phyloP scores from a whole-genome alignment of 1,284 basidiomycete species.

The Tilletiaria anomala region DNA sequence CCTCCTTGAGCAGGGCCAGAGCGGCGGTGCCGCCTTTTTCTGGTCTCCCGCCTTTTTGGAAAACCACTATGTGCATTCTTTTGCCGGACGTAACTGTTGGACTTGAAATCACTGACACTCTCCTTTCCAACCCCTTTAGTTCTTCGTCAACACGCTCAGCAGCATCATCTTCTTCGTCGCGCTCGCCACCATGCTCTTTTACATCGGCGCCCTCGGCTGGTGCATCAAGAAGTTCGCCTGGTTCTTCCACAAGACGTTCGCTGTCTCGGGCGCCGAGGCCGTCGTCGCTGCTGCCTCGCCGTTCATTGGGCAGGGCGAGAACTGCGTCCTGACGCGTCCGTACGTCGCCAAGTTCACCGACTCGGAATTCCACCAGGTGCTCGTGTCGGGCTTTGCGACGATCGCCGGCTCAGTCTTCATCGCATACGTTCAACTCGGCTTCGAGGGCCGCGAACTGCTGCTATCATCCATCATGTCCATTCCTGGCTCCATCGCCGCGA shows the following conservation, averaged over 20 bases:
- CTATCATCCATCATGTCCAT: slow-evolving; percentile 89
- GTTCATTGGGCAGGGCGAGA: slow-evolving; percentile 49
- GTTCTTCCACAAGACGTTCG: slow-evolving; percentile 78
- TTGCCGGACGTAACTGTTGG: too few species aligned
- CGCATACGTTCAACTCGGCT: slow-evolving; percentile 68
- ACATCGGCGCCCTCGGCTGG: slow-evolving; percentile 32
- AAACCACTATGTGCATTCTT: background rate
- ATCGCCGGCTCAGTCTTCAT: slow-evolving; percentile 76
- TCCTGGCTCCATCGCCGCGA: slow-evolving; percentile 78
- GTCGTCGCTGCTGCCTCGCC: slow-evolving; percentile 80
- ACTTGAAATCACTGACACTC: too few species aligned
- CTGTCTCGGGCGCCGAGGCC: slow-evolving; percentile 60
- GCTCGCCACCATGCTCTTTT: slow-evolving; percentile 51
- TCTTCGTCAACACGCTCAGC: slow-evolving; percentile 41
- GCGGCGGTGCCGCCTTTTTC: slow-evolving; percentile 32
- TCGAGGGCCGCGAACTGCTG: slow-evolving; percentile 62
- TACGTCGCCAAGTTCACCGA: slow-evolving; percentile 77
- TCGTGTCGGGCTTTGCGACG: slow-evolving; percentile 70
- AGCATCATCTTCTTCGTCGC: slow-evolving; percentile 53
- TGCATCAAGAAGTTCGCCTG: slow-evolving; percentile 50
- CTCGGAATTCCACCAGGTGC: slow-evolving; percentile 72
- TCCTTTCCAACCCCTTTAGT: slow-evolving; percentile 8
- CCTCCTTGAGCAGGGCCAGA: slow-evolving; percentile 22
- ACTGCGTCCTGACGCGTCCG: slow-evolving; percentile 45
- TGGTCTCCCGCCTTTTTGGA: slow-evolving; percentile 14